Base-by-base conservation (phyloP, 129 eudicot genomes). In the Ambrosia trifida region DNA sequence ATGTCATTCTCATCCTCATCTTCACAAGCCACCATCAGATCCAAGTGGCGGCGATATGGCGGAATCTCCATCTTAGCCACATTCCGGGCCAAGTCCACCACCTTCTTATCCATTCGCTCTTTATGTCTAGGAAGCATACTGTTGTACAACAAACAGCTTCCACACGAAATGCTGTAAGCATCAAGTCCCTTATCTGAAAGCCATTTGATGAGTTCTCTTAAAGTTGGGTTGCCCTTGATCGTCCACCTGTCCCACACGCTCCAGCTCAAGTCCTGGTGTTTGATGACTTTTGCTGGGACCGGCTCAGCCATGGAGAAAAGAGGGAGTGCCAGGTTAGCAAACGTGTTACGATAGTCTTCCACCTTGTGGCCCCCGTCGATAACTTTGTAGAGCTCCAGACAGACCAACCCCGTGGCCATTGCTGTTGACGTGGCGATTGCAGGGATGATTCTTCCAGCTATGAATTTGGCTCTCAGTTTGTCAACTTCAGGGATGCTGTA, bases 201-300 rank as follows among this genome's bases (percentile, higher is more conserved):
- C 98, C 98, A 92, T 33, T 79, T 54, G 19, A 92, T 80, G 35
- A 92, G 79, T 36, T 85, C 96, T 65, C 79, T 69, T 63, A 89
- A 51, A 0, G 95, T 92, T 9, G 96, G 96, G 53, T 92, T 92
- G 33, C 83, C 88, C 16, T 85, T 73, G 8, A 92, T 66, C 32
- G 77, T 64, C 98, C 96, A 92, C 64, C 96, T 65, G 70, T 91
- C 98, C 98, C 98, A 91, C 50, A 91, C 91, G 13, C 89, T 91
- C 98, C 96, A 91, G 75, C 80, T 84, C 95, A 89, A 58, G 74
- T 89, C 89, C 14, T 69, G 81, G 81, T 92, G 95, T 71, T 85
- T 89, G 35, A 85, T 57, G 28, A 82, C 88, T 57, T 91, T 91
- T 0, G 96, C 85, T 1, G 92, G 90, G 49, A 88, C 96, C 0